These are phyloP conservation scores for fission yeast (Schizosaccharomyces pombe) DNA, from an alignment of 805 yeast species.

Conservation along the genomic window DNA sequence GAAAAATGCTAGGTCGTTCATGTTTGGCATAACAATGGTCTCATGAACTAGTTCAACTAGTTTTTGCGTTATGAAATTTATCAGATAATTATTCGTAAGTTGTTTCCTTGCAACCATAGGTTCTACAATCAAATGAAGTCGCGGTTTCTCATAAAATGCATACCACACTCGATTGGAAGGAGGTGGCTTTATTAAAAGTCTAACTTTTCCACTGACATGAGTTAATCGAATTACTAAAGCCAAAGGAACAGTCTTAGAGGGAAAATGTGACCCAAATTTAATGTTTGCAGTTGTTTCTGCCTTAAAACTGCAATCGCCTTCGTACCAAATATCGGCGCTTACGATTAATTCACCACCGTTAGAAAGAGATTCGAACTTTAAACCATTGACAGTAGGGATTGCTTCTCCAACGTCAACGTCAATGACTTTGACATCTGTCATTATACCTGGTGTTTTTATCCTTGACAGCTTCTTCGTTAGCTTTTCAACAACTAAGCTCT, in stretches of 20 bases:
- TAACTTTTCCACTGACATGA: slow-evolving; percentile 48
- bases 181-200: slow-evolving; percentile 57
- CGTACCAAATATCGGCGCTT: slow-evolving; percentile 38
- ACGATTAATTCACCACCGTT: slow-evolving; percentile 47
- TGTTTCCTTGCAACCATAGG: neutral
- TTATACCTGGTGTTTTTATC: slow-evolving; percentile 65
- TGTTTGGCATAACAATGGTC: neutral
- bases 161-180: slow-evolving; percentile 87
- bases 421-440: slow-evolving; percentile 59
- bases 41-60: neutral
- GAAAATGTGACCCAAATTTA: neutral
- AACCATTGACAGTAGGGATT: slow-evolving; percentile 59
- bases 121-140: slow-evolving; percentile 29
- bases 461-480: slow-evolving; percentile 52
- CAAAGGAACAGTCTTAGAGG: neutral
- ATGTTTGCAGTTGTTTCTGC: slow-evolving; percentile 31
- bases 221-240: neutral
- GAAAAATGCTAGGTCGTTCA: neutral
- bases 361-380: slow-evolving; percentile 40
- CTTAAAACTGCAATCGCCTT: slow-evolving; percentile 53
- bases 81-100: neutral
- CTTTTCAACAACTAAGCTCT: slow-evolving; percentile 30
- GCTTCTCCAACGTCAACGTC: slow-evolving; percentile 53
- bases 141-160: slow-evolving; percentile 59
- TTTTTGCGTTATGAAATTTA: neutral